Evolutionary conservation across 768 basidiomycete genomes (phyloP), one percentile per base, ranked within the genome.

Genomic region (Leccinum rimulosum): DNA sequence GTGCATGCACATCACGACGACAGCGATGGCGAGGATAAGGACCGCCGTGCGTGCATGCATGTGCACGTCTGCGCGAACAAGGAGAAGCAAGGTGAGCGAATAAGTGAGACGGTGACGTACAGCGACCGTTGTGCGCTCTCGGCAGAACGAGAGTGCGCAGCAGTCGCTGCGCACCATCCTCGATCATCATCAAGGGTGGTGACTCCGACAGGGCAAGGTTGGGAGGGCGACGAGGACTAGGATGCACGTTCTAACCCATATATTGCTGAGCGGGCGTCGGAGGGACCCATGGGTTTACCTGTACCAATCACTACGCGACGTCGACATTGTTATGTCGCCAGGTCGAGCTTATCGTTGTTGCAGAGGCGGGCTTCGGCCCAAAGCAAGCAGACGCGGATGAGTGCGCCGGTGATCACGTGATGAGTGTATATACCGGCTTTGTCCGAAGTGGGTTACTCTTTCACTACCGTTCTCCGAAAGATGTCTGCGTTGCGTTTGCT

Each of bases 401-500:
- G 22, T 22, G 22, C 22, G 11, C 31, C 31, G 11, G 11, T 11
- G 31, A 33, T 70, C 72, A 72, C 59, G 70, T 72, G 71, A 55
- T 43, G n/a, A 0, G 6, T 9, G 8, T 11, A 49, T 27, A 47
- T n/a, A 38, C 70, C 72, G 73, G 68, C 62, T 70, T 69, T 56
- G 61, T 65, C 72, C 72, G 72, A 67, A 28, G 33, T 48, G 45
- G 40, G 22, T 22, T 22, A 4, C n/a, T 14, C 47, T 19, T 27
- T 54, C 28, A 54, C 57, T 57, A 27, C 35, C 38, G 47, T 50
- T 52, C 48, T 52, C 53, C 52, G 45, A 57, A 72, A 77, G 70
- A 92, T 92, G 90, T 85, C 89, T 77, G 83, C 86, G 55, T 79
- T 92, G 67, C 87, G 89, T 74, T 80, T 91, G 63, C 75, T 88